phyloP scores from a whole-genome alignment of 306 rosid genomes.

The Cicer judaicum region DNA sequence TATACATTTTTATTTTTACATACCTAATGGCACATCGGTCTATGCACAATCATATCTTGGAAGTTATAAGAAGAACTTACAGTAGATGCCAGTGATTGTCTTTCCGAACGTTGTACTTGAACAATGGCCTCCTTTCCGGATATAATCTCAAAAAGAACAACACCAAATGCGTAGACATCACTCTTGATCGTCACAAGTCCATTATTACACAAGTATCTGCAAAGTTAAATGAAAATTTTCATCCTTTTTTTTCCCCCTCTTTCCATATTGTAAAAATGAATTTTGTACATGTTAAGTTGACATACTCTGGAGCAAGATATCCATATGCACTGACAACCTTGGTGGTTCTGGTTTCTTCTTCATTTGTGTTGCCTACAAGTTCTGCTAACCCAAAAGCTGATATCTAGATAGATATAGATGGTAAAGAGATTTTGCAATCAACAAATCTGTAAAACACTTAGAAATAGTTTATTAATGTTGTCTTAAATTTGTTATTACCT shows the following conservation, averaged over 20 bases:
- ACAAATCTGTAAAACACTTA: slow-evolving; percentile 25
- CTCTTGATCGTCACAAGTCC: slow-evolving; percentile 86
- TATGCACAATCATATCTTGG: slow-evolving; percentile 7
- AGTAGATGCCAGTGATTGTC: slow-evolving; percentile 84
- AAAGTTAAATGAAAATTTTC: not conserved
- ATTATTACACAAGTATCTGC: slow-evolving; percentile 78
- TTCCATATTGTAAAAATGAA: slow-evolving; percentile 13
- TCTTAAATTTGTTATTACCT: slow-evolving; percentile 52
- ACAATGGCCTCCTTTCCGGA: slow-evolving; percentile 87
- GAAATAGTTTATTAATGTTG: slow-evolving; percentile 7
- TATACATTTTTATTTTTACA: not conserved
- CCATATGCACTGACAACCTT: slow-evolving; percentile 94
- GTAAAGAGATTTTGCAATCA: slow-evolving; percentile 22
- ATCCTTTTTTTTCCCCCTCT: not conserved
- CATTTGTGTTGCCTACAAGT: slow-evolving; percentile 43
- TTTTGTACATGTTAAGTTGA: slow-evolving; percentile 9
- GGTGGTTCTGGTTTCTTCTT: not conserved
- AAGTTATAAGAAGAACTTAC: slow-evolving; percentile 57
- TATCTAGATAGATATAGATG: slow-evolving; percentile 54
- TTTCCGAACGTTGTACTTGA: slow-evolving; percentile 76
- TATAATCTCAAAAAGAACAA: slow-evolving; percentile 85
- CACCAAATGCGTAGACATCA: slow-evolving; percentile 93
- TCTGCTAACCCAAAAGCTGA: slow-evolving; percentile 97
- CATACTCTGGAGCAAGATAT: slow-evolving; percentile 92
- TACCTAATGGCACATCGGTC: not conserved